phyloP scores from a whole-genome alignment of 345 rosid species.

The Eucalyptus cloeziana region DNA sequence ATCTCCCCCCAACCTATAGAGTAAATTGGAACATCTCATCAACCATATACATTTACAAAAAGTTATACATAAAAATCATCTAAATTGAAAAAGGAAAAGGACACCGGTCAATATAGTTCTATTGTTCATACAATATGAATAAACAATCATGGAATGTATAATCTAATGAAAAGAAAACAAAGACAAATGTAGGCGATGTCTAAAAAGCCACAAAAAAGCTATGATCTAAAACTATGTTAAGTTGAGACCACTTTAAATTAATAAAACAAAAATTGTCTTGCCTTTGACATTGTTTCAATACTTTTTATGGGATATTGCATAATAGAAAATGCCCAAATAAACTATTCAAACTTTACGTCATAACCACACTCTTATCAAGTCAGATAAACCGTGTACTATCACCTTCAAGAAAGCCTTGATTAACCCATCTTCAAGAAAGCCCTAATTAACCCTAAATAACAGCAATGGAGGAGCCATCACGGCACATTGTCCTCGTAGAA shows the following conservation, averaged over 20 bases:
- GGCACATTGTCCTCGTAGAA: neutral
- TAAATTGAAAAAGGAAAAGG: neutral
- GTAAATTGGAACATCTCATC: neutral
- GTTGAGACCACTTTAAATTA: neutral
- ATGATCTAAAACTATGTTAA: neutral
- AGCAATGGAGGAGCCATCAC: neutral
- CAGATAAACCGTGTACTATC: neutral
- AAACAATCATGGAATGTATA: neutral
- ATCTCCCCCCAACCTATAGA: neutral
- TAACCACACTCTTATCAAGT: neutral
- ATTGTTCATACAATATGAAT: neutral
- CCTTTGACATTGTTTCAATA: neutral
- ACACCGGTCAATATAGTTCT: neutral
- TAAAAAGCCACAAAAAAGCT: neutral
- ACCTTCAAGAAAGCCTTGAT: neutral
- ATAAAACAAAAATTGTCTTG: neutral
- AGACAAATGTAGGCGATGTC: neutral
- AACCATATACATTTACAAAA: neutral
- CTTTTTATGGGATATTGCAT: neutral
- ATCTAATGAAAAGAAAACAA: neutral
- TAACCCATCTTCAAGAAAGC: neutral
- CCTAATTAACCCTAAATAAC: neutral
- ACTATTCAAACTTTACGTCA: neutral
- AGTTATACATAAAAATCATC: neutral
- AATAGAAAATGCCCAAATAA: neutral